A percentile compares a stretch with the other conserved stretches of the same genome.
phyloP scores from a whole-genome alignment of 495 filamentous ascomycete genomes.

The Aspergillus carlsbadensis region DNA sequence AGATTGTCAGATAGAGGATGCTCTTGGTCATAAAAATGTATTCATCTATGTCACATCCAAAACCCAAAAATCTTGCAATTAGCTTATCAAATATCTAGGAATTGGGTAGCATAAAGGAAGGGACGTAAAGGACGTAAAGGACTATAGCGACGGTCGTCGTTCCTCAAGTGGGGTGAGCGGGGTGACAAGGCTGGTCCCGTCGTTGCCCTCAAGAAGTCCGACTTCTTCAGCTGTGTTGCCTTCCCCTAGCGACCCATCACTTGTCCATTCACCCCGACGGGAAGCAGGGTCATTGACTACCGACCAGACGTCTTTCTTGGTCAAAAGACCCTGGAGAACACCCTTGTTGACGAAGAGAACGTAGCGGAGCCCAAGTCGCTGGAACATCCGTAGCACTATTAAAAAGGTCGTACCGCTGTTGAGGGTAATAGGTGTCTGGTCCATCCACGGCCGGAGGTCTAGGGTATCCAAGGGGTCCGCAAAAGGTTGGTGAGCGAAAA shows the following conservation, averaged over 20 bases:
- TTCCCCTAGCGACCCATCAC: constrained; percentile 36
- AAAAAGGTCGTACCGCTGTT: constrained; percentile 70
- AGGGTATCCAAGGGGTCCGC: constrained; percentile 76
- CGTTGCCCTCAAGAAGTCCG: constrained; percentile 48
- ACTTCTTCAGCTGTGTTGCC: constrained; percentile 46
- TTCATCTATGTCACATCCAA: background rate
- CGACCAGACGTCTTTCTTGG: constrained; percentile 98
- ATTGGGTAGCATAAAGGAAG: background rate
- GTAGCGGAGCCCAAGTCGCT: constrained; percentile 88
- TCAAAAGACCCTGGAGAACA: constrained; percentile 78
- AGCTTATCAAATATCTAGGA: background rate
- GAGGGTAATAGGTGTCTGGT: constrained; percentile 93
- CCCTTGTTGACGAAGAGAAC: constrained; percentile 84
- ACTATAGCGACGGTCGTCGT: constrained; percentile 32
- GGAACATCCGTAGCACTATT: constrained; percentile 86
- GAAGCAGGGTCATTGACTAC: constrained; percentile 80
- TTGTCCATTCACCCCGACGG: constrained; percentile 35
- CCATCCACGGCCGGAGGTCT: constrained; percentile 95
- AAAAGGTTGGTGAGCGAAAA: constrained; percentile 79
- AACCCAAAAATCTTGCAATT: background rate
- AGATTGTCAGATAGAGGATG: too few species aligned
- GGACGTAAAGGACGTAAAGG: background rate
- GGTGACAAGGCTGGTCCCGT: constrained; percentile 37
- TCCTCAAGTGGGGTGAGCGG: constrained; percentile 38
- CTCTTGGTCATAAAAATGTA: background rate